Base-by-base conservation (phyloP, 352 stramenopile species). In the Pythium folliculosum region DNA sequence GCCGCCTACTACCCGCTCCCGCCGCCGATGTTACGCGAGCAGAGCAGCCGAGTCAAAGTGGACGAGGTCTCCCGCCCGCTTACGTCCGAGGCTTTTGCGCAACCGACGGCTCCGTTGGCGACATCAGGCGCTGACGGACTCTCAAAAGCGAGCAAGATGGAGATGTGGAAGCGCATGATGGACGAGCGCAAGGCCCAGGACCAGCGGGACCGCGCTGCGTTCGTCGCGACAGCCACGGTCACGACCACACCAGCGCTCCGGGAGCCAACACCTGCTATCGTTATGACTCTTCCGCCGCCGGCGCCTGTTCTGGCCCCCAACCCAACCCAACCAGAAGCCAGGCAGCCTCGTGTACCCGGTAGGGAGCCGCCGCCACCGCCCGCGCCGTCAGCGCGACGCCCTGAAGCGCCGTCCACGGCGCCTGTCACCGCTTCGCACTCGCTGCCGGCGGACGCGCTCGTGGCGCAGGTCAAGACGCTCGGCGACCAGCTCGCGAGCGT, bases 161-260 rank as follows among this genome's bases (percentile, higher is more conserved):
- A 88, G 62, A 76, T 90, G 40, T 90, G 83, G 81, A 89, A 89
- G 68, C 77, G 75, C 1, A 79, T 88, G 55, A 76, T 80, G 44
- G 73, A 83, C 8, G 72, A 89, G 21, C 79, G 81, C 7, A 82
- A 76, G 30, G 59, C 57, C 10, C 64, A 73, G 27, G 73, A 82
- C 5, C 44, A 70, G 44, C 61, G 57, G 13, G 75, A 79, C 5
- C 69, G 47, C 47, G n/a, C 21, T 25, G 14, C 56, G 10, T 12
- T 12, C 5, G 9, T 17, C 12, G 4, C 23, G 19, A 19, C 5
- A 3, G 21, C 5, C 12, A 14, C 21, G 22, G 2, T 12, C 37
- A 0, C 40, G n/a, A 5, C 40, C 8, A 6, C 1, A 21, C 17
- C 40, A 47, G 6, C 40, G 40, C 40, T 5, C 5, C 27, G 27